A percentile compares a stretch with the other conserved stretches of the same genome.
phyloP scores from a whole-genome alignment of 2,329 filamentous ascomycete species.

The Neofusicoccum sp. region DNA sequence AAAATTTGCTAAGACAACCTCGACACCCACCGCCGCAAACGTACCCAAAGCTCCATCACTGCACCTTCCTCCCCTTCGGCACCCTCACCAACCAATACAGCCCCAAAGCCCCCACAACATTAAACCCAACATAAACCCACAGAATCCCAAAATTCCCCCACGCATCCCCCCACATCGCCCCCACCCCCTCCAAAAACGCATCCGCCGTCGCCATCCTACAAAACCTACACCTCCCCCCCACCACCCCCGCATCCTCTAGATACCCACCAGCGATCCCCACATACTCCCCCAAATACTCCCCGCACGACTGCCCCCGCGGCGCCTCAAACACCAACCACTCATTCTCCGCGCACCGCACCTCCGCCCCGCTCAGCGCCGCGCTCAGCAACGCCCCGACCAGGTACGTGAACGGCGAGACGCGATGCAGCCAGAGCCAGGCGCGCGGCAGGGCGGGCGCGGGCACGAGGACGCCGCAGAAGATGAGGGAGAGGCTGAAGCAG shows the following conservation, averaged over 20 bases:
- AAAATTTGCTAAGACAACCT: too few relatives aligned
- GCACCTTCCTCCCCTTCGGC: slow-evolving; percentile 39
- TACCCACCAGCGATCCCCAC: slow-evolving; percentile 40
- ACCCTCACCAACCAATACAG: slow-evolving; percentile 51
- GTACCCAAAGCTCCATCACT: too few relatives aligned
- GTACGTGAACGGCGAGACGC: slow-evolving; percentile 79
- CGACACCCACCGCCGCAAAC: too few relatives aligned
- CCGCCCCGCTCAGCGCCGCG: slow-evolving; percentile 65
- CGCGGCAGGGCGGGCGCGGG: slow-evolving; percentile 60
- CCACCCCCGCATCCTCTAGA: slow-evolving; percentile 32
- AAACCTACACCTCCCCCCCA: slow-evolving; percentile 32
- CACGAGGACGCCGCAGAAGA: slow-evolving; percentile 75
- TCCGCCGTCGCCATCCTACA: slow-evolving; percentile 38
- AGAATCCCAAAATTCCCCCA: slow-evolving; percentile 53
- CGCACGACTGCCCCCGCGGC: slow-evolving; percentile 51
- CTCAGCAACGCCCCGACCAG: slow-evolving; percentile 71
- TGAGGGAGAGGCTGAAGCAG: slow-evolving; percentile 68
- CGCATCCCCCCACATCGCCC: slow-evolving; percentile 36
- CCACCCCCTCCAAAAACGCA: slow-evolving; percentile 35
- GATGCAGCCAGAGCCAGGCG: slow-evolving; percentile 86
- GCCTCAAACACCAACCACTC: slow-evolving; percentile 65
- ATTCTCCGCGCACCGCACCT: slow-evolving; percentile 64
- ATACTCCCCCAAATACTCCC: slow-evolving; percentile 56
- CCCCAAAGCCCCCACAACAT: slow-evolving; percentile 43
- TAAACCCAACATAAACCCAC: slow-evolving; percentile 49